Evolutionary conservation across 1,139 yeast genomes (phyloP), one percentile per base, ranked within the genome.

Genomic region (Debaryomyces psychrophilus): DNA sequence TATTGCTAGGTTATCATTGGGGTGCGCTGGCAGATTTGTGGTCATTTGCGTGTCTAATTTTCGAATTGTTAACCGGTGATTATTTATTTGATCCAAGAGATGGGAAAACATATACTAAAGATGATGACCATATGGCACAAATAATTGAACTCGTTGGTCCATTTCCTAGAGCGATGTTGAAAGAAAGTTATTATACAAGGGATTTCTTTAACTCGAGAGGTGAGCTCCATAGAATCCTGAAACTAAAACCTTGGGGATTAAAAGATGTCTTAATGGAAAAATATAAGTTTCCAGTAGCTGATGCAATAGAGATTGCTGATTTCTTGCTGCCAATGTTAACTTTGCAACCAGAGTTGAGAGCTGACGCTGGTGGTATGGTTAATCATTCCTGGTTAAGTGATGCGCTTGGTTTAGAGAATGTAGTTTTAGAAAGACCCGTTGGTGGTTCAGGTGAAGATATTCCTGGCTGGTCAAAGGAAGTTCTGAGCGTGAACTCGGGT

Each of bases 281-380:
- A 68, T 90, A 89, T 62, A 83, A 83, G 53, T 79, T 85, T 58
- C 72, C 76, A 36, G 73, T 67, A 51, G 69, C 69, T 31, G 82
- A 81, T 53, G 81, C 90, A 31, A 61, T 69, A 44, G 77, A 80
- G 55, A 68, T 89, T 50, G 61, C 85, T 35, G 82, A 77, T 50
- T 87, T 90, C 55, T 68, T 90, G 50, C 62, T 76, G 45, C 93
- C 95, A 15, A 85, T 90, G 93, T 72, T 90, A 38, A 67, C 77
- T 11, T 65, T 87, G 23, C 84, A 81, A 58, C 96, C 96, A 1
- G 82, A 76, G 53, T 58, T 66, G 34, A 73, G 97, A 45, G 89
- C 88, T 17, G 95, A 84, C 67, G 92, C 92, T 12, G 95, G 93
- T 25, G 90, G 89, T 27, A 79, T 84, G 81, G 75, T 85, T 11